Evolutionary conservation across 208 protist species (phyloP), one percentile per base, ranked within the genome.

Genomic region (Acanthamoeba sp.): DNA sequence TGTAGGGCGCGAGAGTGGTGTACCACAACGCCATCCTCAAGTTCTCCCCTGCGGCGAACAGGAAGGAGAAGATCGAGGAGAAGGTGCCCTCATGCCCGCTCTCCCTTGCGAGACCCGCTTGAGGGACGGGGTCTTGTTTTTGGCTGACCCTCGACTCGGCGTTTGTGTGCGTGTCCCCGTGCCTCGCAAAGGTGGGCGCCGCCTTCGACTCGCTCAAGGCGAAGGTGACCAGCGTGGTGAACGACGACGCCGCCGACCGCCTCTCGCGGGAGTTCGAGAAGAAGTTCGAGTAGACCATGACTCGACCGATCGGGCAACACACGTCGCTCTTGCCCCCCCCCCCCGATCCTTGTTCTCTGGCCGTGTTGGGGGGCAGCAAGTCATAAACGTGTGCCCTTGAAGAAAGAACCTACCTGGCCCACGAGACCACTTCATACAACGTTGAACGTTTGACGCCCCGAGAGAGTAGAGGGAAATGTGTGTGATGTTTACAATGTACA

Each of bases 161-260:
- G 5, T 18, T 7, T 84, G 40, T 27, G n/a, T n/a, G n/a, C n/a
- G n/a, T n/a, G n/a, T n/a, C n/a, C n/a, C n/a, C n/a, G n/a, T n/a
- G n/a, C n/a, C n/a, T n/a, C n/a, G n/a, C n/a, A n/a, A 45, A 84
- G 73, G 78, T 87, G 78, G 78, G 78, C 40, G 78, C 78, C 22
- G 78, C 78, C 27, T 40, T 87, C 7, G 78, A 87, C 24, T 42
- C 78, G 18, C 16, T 87, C 78, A 87, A 87, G 78, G 78, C 78
- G 24, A 52, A 36, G 42, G 78, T 87, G 29, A 87, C 78, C 9
- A 87, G 78, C 78, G 78, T 87, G 7, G 78, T 87, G 14, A 87
- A 87, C 45, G 78, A 87, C 16, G 45, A 87, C 78, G 59, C 6
- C 45, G 42, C 29, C 45, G 29, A 87, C 42, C 78, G 78, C 48